These are phyloP conservation scores for Sclerotinia borealis DNA, from an alignment of 2,329 filamentous ascomycete genomes.

Conservation along the genomic window DNA sequence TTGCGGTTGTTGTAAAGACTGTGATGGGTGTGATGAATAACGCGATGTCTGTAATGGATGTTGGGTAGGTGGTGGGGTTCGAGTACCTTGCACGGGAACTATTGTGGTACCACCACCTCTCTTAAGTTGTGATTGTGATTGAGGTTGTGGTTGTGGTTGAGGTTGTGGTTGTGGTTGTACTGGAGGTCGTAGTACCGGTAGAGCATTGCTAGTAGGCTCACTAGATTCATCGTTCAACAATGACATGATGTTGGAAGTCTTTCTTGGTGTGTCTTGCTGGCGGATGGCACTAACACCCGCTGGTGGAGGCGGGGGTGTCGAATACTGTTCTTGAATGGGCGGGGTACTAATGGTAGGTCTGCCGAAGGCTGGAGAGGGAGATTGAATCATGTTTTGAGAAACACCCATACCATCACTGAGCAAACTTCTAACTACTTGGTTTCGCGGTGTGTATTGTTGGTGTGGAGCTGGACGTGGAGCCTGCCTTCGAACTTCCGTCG, in stretches of 20 bases:
- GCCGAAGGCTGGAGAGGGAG: slow-evolving; percentile 24
- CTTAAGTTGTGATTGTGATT: slow-evolving; percentile 25
- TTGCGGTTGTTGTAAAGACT: slow-evolving; percentile 5
- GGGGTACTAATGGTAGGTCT: slow-evolving; percentile 28
- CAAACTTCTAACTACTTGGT: slow-evolving; percentile 22
- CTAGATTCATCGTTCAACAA: slow-evolving; percentile 51
- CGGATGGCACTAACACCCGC: slow-evolving; percentile 38
- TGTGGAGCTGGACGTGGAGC: slow-evolving; percentile 22
- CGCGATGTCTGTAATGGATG: slow-evolving; percentile 31
- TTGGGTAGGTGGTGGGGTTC: slow-evolving; percentile 25
- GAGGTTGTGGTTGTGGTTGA: slow-evolving; percentile 18
- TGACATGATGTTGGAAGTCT: slow-evolving; percentile 58
- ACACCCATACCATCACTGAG: slow-evolving; percentile 22
- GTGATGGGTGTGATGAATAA: slow-evolving; percentile 34
- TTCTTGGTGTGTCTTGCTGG: slow-evolving; percentile 44
- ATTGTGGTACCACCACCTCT: slow-evolving; percentile 16
- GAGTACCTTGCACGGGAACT: slow-evolving; percentile 19
- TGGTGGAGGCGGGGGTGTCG: slow-evolving; percentile 19
- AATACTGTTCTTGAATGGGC: slow-evolving; percentile 23
- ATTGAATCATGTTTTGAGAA: slow-evolving; percentile 23
- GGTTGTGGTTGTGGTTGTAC: slow-evolving; percentile 29
- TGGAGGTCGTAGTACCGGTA: slow-evolving; percentile 18
- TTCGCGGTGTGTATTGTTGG: slow-evolving; percentile 21
- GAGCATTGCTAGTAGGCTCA: slow-evolving; percentile 33
- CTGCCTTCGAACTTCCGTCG: slow-evolving; percentile 15